phyloP scores from a whole-genome alignment of 805 yeast genomes.

The Saccharomycopsis sp. region DNA sequence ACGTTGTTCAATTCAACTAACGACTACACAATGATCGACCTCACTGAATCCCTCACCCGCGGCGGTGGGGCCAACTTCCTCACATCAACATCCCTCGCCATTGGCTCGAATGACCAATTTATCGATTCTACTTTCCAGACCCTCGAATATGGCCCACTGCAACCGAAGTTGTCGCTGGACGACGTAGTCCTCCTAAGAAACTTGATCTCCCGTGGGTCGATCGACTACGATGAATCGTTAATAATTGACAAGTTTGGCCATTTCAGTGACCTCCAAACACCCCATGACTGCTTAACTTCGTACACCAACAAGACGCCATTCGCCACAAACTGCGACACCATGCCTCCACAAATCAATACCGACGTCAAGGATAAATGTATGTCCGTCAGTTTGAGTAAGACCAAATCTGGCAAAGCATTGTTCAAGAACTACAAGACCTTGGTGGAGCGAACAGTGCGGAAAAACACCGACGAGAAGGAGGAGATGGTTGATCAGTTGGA shows the following conservation, averaged over 20 bases:
- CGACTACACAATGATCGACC: slow-evolving; percentile 34
- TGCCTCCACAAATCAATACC: slow-evolving; percentile 23
- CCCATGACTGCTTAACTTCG: slow-evolving; percentile 1
- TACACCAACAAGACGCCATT: slow-evolving; percentile 5
- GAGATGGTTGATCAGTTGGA: slow-evolving; percentile 46
- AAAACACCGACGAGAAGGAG: slow-evolving; percentile 26
- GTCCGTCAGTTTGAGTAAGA: slow-evolving; percentile 21
- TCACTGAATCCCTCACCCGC: slow-evolving; percentile 35
- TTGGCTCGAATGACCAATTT: slow-evolving; percentile 7
- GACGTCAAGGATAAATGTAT: slow-evolving; percentile 19
- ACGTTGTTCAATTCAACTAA: slow-evolving; percentile 33
- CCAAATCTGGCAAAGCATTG: slow-evolving; percentile 25
- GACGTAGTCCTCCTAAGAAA: background rate
- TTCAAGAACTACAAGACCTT: slow-evolving; percentile 25
- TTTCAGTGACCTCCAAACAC: slow-evolving; percentile 12
- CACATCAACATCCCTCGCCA: slow-evolving; percentile 1
- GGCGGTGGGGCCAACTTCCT: slow-evolving; percentile 9
- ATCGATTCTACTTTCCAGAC: slow-evolving; percentile 3
- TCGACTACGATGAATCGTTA: slow-evolving; percentile 8
- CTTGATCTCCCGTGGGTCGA: background rate
- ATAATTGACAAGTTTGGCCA: slow-evolving; percentile 16
- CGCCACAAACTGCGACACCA: slow-evolving; percentile 10
- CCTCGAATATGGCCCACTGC: slow-evolving; percentile 1
- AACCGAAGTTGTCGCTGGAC: no score
- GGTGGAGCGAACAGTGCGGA: slow-evolving; percentile 19